A percentile compares a stretch with the other conserved stretches of the same genome.
Conservation (phyloP, 2,329 filamentous ascomycete genomes). For the Penicillium sp. region DNA sequence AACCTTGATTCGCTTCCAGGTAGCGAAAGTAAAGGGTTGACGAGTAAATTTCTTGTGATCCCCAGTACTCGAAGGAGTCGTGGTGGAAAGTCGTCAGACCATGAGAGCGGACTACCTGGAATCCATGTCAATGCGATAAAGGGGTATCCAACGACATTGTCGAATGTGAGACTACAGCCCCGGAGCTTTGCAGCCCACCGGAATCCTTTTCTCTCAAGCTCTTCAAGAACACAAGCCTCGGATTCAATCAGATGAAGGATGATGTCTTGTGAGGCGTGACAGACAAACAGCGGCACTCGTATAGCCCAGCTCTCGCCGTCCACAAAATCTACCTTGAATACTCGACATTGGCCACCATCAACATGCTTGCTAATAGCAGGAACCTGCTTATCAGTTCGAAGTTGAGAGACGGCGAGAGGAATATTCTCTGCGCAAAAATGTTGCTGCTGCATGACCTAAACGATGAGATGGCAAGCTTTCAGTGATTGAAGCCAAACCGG, state of each 20-base stretch:
- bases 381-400: constrained; percentile 3
- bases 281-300: constrained; percentile 5
- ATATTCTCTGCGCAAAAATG: constrained; percentile 1
- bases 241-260: neutral
- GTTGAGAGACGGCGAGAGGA: constrained; percentile 1
- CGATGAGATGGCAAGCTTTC: neutral
- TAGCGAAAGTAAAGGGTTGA: too few species aligned
- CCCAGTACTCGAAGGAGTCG: too few species aligned
- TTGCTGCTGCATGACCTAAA: neutral
- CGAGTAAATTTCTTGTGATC: too few species aligned
- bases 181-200: constrained; percentile 2
- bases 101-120: constrained; percentile 2
- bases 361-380: neutral
- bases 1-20: too few species aligned
- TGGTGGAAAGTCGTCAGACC: constrained; percentile 2
- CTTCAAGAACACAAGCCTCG: constrained; percentile 1
- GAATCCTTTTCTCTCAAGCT: constrained; percentile 3
- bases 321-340: constrained; percentile 3
- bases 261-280: constrained; percentile 1
- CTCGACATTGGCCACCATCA: constrained; percentile 3
- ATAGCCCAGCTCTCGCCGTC: constrained; percentile 4
- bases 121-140: constrained; percentile 5
- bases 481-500: too few species aligned
- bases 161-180: constrained; percentile 3
- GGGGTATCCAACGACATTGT: constrained; percentile 1